Evolutionary conservation across 1,284 basidiomycete species (phyloP).

Genomic region (Cerrena zonata): DNA sequence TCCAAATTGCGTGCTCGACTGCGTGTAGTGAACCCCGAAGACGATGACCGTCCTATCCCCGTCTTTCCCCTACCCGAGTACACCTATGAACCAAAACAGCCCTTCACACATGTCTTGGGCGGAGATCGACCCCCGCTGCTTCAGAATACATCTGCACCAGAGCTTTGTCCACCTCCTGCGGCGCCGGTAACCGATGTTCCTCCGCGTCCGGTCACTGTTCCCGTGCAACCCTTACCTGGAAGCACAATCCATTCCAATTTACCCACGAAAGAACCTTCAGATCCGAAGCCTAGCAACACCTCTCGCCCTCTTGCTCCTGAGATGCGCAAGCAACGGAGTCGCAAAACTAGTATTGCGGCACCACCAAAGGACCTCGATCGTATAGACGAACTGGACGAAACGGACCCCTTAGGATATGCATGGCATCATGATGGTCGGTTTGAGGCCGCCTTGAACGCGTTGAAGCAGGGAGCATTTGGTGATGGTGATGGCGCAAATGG

Average conservation of each 20-base stretch:
- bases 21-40: not conserved
- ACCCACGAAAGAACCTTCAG: not conserved
- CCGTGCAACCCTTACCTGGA: slow-evolving; percentile 1
- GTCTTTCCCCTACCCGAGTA: slow-evolving; percentile 10
- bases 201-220: slow-evolving; percentile 18
- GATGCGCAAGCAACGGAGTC: slow-evolving; percentile 18
- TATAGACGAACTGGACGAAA: slow-evolving; percentile 71
- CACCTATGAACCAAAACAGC: not conserved
- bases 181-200: slow-evolving; percentile 17
- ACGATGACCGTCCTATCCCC: slow-evolving; percentile 5
- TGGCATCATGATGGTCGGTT: slow-evolving; percentile 68
- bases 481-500: slow-evolving; percentile 5
- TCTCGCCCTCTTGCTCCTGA: slow-evolving; percentile 7
- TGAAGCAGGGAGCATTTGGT: slow-evolving; percentile 5
- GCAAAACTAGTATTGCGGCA: slow-evolving; percentile 21
- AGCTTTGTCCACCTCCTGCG: slow-evolving; percentile 15
- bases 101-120: not conserved
- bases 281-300: not conserved
- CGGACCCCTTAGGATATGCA: slow-evolving; percentile 53
- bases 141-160: slow-evolving; percentile 22
- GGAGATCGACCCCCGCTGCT: slow-evolving; percentile 13
- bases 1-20: not conserved
- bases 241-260: not conserved
- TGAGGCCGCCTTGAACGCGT: slow-evolving; percentile 39
- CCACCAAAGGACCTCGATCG: slow-evolving; percentile 48